Percentiles rank a stretch among this genome's conserved stretches.
Evolutionary conservation across 495 filamentous ascomycete species (phyloP).

Genomic region (Thermothielavioides terrestris): DNA sequence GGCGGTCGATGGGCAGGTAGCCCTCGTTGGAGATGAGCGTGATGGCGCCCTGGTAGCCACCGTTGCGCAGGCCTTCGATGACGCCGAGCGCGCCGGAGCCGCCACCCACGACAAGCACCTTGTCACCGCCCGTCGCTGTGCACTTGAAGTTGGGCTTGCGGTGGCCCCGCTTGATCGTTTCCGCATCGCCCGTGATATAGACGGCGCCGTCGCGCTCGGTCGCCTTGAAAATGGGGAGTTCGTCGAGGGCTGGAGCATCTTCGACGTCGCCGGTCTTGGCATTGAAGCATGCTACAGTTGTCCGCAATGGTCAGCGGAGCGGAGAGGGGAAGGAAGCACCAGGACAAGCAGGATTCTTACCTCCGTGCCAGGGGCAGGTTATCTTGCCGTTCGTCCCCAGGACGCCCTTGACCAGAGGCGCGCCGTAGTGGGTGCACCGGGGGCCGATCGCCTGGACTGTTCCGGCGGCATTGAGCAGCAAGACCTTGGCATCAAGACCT

Average conservation of each 20-base stretch:
- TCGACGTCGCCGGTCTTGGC: slow-evolving; percentile 86
- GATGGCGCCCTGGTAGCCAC: slow-evolving; percentile 71
- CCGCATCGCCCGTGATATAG: slow-evolving; percentile 75
- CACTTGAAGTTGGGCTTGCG: slow-evolving; percentile 68
- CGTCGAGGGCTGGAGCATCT: slow-evolving; percentile 82
- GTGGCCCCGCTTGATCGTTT: slow-evolving; percentile 65
- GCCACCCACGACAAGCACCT: slow-evolving; percentile 81
- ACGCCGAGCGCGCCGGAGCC: slow-evolving; percentile 75
- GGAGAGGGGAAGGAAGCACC: neutral
- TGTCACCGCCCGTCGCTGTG: slow-evolving; percentile 46
- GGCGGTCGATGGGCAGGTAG: slow-evolving; percentile 79
- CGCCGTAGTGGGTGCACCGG: slow-evolving; percentile 91
- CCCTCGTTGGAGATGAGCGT: slow-evolving; percentile 80
- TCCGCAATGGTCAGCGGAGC: neutral
- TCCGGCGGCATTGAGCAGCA: slow-evolving; percentile 68
- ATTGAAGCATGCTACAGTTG: slow-evolving; percentile 72
- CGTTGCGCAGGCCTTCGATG: slow-evolving; percentile 70
- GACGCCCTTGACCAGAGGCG: slow-evolving; percentile 76
- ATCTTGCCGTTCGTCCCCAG: slow-evolving; percentile 72
- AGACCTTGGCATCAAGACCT: slow-evolving; percentile 76
- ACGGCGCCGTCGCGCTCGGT: slow-evolving; percentile 69
- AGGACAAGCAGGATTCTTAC: slow-evolving; percentile 33
- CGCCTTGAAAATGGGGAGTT: slow-evolving; percentile 70
- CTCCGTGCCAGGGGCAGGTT: slow-evolving; percentile 94
- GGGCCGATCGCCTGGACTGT: slow-evolving; percentile 69